phyloP scores from a whole-genome alignment of 1,284 basidiomycete species.

The Rhodotorula sp. region DNA sequence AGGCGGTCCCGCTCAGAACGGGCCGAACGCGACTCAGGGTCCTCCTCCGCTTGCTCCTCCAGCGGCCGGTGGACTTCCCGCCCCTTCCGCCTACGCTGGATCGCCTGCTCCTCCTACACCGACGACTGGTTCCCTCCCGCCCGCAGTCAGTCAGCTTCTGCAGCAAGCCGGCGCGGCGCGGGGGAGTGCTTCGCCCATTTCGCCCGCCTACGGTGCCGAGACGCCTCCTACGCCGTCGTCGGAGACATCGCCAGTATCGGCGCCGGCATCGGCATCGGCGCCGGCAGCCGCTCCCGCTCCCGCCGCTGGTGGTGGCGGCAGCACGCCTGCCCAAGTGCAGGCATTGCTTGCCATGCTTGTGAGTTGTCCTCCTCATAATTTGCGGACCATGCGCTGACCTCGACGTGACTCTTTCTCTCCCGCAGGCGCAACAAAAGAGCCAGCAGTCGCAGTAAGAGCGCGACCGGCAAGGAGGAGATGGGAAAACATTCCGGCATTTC shows the following conservation, averaged over 20 bases:
- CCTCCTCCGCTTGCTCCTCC: neutral
- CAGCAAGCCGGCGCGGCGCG: neutral
- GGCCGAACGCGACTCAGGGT: neutral
- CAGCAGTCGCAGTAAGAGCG: neutral
- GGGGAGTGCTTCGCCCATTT: constrained; percentile 4
- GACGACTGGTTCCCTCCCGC: neutral
- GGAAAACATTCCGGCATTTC: neutral
- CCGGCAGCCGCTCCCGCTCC: neutral
- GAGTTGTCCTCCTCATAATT: neutral
- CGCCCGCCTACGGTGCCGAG: neutral
- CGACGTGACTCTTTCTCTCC: no score
- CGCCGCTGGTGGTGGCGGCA: neutral
- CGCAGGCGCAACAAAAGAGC: constrained; percentile 1
- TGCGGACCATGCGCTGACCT: no score
- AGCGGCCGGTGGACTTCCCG: neutral
- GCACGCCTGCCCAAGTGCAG: constrained; percentile 11
- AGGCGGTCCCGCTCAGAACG: no score
- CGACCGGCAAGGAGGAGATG: neutral
- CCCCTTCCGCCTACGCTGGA: neutral
- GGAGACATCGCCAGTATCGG: neutral
- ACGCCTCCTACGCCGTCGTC: neutral
- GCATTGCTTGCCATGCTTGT: constrained; percentile 10
- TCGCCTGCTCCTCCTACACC: neutral
- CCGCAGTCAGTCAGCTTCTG: neutral
- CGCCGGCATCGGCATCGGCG: neutral